Percentiles rank a stretch among this genome's conserved stretches.
These are phyloP conservation scores for Colletotrichum higginsianum DNA, from an alignment of 2,329 filamentous ascomycete species.

Conservation along the genomic window DNA sequence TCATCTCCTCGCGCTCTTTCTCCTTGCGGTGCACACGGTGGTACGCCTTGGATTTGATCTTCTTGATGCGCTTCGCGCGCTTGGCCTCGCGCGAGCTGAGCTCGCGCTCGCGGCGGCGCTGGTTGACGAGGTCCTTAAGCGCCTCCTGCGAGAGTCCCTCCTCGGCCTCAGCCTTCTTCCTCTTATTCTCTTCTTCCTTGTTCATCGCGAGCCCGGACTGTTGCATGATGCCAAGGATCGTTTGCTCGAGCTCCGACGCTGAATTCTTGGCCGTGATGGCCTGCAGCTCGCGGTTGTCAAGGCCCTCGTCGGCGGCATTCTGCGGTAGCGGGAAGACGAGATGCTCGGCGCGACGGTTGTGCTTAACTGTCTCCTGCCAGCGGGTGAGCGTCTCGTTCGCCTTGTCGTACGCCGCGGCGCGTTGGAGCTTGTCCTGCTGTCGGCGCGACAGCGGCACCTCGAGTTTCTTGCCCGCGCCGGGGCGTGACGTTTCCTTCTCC, in stretches of 20 bases:
- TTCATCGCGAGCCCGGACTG: constrained; percentile 82
- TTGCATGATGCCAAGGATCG: constrained; percentile 90
- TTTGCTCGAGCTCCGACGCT: constrained; percentile 85
- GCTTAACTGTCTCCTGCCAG: constrained; percentile 96
- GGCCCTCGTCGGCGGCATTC: constrained; percentile 73
- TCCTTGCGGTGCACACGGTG: constrained; percentile 91
- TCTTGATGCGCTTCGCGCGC: constrained; percentile 93
- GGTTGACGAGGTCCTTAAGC: constrained; percentile 78
- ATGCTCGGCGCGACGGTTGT: constrained; percentile 92
- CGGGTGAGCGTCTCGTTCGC: constrained; percentile 91
- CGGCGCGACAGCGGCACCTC: constrained; percentile 87
- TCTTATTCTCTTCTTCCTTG: constrained; percentile 60
- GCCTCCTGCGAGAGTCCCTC: constrained; percentile 81
- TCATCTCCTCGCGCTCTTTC: constrained; percentile 67
- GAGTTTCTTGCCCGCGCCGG: constrained; percentile 75
- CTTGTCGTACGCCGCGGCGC: constrained; percentile 87
- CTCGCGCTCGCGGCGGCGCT: constrained; percentile 86
- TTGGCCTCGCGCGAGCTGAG: constrained; percentile 90
- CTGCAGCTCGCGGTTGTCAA: constrained; percentile 74
- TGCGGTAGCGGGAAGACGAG: constrained; percentile 88
- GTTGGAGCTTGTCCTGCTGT: constrained; percentile 88
- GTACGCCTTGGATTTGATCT: constrained; percentile 98
- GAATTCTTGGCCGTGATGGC: constrained; percentile 75
- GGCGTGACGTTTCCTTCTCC: constrained; percentile 61
- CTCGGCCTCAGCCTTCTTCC: constrained; percentile 76